Evolutionary conservation across 345 rosid species (phyloP), one percentile per base, ranked within the genome.

Genomic region (Garcia nutans): DNA sequence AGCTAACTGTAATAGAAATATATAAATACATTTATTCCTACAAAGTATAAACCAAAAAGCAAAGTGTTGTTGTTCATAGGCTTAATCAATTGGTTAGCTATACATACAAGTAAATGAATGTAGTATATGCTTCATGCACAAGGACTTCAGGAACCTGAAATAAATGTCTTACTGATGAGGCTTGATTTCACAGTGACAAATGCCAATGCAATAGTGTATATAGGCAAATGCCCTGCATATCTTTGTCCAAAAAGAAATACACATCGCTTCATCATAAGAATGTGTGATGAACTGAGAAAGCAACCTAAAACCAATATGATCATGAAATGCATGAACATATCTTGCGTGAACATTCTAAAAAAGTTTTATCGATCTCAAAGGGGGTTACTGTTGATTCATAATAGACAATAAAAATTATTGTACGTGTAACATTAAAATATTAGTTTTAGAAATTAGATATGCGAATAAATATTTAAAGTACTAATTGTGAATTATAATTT

Each of bases 161-260:
- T 15, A 17, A 42, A 28, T 56, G 74, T 57, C 88, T 85, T 80
- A 94, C 73, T n/a, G n/a, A n/a, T 95, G 99, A 57, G 97, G 99
- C 85, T 95, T 95, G 85, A 95, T 95, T 82, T 95, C 99, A 77
- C 97, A 93, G 68, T 95, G 99, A 83, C 99, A 95, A 73, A 95
- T 91, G 65, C 97, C 97, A 79, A 93, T 90, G 69, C 83, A 88
- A 58, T 87, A 86, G 82, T 95, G 99, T 50, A 95, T 80, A 81
- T 93, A 95, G 31, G 95, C 93, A 81, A 95, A 94, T 42, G 99
- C 99, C 80, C 99, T 89, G 81, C 96, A 95, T 79, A 95, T 95
- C 99, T 95, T 91, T 74, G 81, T 55, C 72, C 78, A 74, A 63
- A 66, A 80, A 65, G 71, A 78, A 62, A 66, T 78, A 74, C 13